These are phyloP conservation scores for Serendipita sp. DNA, from an alignment of 768 basidiomycete genomes.

Conservation along the genomic window DNA sequence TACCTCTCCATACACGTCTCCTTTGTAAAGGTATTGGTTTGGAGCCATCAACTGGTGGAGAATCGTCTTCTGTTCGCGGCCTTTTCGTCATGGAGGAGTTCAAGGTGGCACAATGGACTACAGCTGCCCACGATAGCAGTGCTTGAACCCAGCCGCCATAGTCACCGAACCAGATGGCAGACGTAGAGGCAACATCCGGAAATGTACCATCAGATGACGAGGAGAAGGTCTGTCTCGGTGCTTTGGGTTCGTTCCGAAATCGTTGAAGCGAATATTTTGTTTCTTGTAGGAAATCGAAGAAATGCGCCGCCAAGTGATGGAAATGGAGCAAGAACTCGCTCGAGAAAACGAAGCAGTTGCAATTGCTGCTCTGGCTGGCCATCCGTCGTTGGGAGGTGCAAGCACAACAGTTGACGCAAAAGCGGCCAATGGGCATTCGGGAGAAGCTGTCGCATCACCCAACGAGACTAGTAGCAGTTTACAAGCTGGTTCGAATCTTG, in stretches of 20 bases:
- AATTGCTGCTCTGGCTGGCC: background rate
- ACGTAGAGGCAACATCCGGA: conserved; percentile 10
- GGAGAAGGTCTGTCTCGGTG: background rate
- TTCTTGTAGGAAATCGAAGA: conserved; percentile 58
- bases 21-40: conserved; percentile 70
- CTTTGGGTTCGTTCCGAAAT: background rate
- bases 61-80: conserved; percentile 45
- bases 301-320: conserved; percentile 74
- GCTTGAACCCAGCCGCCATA: background rate
- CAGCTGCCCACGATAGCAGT: background rate
- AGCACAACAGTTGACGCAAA: background rate
- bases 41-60: conserved; percentile 28
- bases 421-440: conserved; percentile 16
- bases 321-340: conserved; percentile 46
- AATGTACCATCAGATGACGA: conserved; percentile 7
- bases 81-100: conserved; percentile 47
- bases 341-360: conserved; percentile 10
- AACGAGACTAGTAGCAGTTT: conserved; percentile 29
- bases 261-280: background rate
- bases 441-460: conserved; percentile 37
- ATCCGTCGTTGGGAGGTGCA: conserved; percentile 1
- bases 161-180: background rate
- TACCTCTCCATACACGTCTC: conserved; percentile 69
- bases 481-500: conserved; percentile 77
- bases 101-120: background rate